Percentiles rank a stretch among this genome's conserved stretches.
phyloP scores from a whole-genome alignment of 352 stramenopile species.

The Globisporangium spiculum region DNA sequence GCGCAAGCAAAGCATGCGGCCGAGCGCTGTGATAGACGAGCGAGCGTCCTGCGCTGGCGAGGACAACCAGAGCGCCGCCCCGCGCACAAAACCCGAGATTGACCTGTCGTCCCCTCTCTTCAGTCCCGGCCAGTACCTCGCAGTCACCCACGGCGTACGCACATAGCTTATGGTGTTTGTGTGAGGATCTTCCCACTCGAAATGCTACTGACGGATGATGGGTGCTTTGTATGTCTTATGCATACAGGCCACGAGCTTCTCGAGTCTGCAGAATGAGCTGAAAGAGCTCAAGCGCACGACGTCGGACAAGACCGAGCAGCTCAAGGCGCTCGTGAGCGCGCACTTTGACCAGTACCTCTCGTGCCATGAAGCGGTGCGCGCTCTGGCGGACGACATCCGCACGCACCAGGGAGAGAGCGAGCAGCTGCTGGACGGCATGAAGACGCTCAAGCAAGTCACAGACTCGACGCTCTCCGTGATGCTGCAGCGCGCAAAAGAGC shows the following conservation, averaged over 20 bases:
- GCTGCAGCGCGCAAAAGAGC: conserved; percentile 69
- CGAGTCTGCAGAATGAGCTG: conserved; percentile 59
- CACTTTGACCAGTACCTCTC: conserved; percentile 86
- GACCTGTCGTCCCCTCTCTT: conserved; percentile 64
- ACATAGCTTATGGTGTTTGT: not conserved
- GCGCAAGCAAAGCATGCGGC: not conserved
- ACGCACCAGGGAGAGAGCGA: conserved; percentile 61
- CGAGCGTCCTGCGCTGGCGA: not conserved
- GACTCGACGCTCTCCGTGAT: conserved; percentile 75
- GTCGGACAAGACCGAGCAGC: conserved; percentile 81
- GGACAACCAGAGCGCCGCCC: conserved; percentile 4
- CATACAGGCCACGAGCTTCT: conserved; percentile 54
- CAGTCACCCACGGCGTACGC: conserved; percentile 57
- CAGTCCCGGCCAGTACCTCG: conserved; percentile 58
- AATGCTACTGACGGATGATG: not conserved
- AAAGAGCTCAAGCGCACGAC: conserved; percentile 66
- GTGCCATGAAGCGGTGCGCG: conserved; percentile 74
- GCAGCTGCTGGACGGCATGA: conserved; percentile 46
- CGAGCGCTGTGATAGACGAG: not conserved
- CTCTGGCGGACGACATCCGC: conserved; percentile 58
- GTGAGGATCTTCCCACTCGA: not conserved
- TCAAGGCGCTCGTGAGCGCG: conserved; percentile 75
- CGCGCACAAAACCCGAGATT: conserved; percentile 28
- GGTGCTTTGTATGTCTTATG: not conserved
- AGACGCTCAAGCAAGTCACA: conserved; percentile 51